phyloP scores from a whole-genome alignment of 1,139 yeast species.

The Lodderomyces parapsilosis region DNA sequence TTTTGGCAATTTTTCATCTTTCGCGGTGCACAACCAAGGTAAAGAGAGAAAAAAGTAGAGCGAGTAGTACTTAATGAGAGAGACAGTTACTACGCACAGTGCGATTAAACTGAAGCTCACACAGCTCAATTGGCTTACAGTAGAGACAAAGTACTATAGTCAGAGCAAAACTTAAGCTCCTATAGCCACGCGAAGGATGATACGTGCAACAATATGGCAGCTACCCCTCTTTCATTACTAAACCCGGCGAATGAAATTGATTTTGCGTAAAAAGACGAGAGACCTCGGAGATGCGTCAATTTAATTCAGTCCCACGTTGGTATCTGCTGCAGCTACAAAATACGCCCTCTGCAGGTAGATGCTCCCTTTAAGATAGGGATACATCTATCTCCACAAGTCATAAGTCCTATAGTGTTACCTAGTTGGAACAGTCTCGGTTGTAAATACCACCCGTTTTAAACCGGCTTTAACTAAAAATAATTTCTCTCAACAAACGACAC shows the following conservation, averaged over 20 bases:
- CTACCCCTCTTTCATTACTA: too few relatives aligned
- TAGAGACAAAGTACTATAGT: too few relatives aligned
- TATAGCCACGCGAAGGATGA: too few relatives aligned
- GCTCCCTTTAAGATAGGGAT: not conserved
- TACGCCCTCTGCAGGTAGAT: too few relatives aligned
- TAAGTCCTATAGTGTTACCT: not conserved
- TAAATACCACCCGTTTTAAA: not conserved
- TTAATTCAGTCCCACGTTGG: not conserved
- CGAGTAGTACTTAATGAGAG: too few relatives aligned
- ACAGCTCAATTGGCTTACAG: too few relatives aligned
- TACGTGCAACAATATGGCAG: too few relatives aligned
- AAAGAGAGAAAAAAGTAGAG: too few relatives aligned
- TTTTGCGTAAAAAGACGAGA: not conserved
- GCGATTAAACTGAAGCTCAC: too few relatives aligned
- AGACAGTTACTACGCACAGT: too few relatives aligned
- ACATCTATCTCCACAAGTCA: not conserved
- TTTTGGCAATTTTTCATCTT: not conserved
- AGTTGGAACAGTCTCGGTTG: not conserved
- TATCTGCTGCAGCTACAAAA: not conserved
- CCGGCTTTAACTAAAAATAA: not conserved
- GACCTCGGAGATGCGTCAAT: not conserved
- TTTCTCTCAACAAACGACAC: slow-evolving; percentile 1
- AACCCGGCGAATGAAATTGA: not conserved
- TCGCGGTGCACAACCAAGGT: not conserved
- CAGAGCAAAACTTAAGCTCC: too few relatives aligned